phyloP scores from a whole-genome alignment of 257 asterid genomes.

The Solanum pinnatisectum region DNA sequence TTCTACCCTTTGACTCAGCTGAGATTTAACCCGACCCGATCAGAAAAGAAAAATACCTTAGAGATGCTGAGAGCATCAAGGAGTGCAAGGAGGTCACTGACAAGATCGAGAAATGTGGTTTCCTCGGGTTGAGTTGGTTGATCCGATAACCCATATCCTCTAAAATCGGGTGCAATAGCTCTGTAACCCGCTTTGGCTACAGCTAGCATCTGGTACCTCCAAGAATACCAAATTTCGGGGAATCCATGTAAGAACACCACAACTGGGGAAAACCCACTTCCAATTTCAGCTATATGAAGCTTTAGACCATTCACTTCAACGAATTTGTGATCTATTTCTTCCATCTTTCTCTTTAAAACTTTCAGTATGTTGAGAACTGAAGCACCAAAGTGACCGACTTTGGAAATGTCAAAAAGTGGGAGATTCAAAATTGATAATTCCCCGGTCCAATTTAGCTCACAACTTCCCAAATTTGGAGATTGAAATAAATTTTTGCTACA shows the following conservation, averaged over 20 bases:
- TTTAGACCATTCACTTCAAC: conserved; percentile 25
- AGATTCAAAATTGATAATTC: background rate
- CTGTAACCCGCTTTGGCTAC: conserved; percentile 36
- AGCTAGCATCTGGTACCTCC: conserved; percentile 44
- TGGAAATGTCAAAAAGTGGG: background rate
- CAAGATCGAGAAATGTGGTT: conserved; percentile 22
- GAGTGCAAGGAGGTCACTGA: conserved; percentile 29
- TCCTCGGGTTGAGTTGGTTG: conserved; percentile 36
- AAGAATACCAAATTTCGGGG: conserved; percentile 47
- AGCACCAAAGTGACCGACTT: background rate
- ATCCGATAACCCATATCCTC: conserved; percentile 59
- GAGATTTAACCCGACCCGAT: too few species aligned
- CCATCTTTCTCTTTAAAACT: conserved; percentile 1
- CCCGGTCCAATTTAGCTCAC: too few species aligned
- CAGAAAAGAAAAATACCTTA: background rate
- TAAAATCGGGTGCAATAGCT: conserved; percentile 44
- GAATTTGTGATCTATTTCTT: conserved; percentile 28
- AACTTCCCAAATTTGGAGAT: too few species aligned
- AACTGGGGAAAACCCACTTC: conserved; percentile 15
- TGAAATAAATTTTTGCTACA: too few species aligned
- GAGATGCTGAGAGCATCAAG: conserved; percentile 35
- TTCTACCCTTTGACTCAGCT: background rate
- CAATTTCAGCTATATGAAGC: conserved; percentile 42
- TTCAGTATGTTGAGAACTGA: background rate
- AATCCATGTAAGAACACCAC: conserved; percentile 43